Percentiles rank a stretch among this genome's conserved stretches.
Conservation (phyloP, 2,329 filamentous ascomycete genomes). For the Apiospora rasikravindrae region DNA sequence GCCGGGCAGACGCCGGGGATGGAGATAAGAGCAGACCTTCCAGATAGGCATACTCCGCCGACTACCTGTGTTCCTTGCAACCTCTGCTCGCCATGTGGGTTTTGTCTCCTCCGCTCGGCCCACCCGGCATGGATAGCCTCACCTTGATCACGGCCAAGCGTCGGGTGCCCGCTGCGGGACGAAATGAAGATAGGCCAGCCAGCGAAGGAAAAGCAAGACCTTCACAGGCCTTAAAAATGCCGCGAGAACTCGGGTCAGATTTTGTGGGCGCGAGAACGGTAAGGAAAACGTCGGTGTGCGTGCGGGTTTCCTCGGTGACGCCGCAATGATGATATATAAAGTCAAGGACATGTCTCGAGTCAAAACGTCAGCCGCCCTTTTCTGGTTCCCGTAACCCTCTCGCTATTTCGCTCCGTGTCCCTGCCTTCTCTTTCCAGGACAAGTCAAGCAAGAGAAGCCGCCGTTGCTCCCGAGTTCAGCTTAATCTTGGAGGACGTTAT, state of each 20-base stretch:
- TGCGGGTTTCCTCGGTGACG: not conserved
- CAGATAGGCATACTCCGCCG: constrained; percentile 10
- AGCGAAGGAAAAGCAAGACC: not conserved
- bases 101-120: not conserved
- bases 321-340: not conserved
- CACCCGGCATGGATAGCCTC: constrained; percentile 8
- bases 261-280: not conserved
- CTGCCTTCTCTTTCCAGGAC: not conserved
- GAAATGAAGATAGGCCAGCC: not conserved
- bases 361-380: not conserved
- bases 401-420: not conserved
- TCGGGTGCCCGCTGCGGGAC: constrained; percentile 12
- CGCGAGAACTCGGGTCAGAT: not conserved
- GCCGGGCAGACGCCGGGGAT: not conserved
- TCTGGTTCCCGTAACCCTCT: not conserved
- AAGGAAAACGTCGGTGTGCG: not conserved
- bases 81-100: constrained; percentile 8
- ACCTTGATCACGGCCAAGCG: not conserved
- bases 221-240: not conserved
- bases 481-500: not conserved
- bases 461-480: not conserved
- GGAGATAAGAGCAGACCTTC: not conserved
- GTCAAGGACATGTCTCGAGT: constrained; percentile 1
- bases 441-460: constrained; percentile 11
- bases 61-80: not conserved